phyloP scores from a whole-genome alignment of 2,329 filamentous ascomycete species.

The Aspergillus tubingensis region DNA sequence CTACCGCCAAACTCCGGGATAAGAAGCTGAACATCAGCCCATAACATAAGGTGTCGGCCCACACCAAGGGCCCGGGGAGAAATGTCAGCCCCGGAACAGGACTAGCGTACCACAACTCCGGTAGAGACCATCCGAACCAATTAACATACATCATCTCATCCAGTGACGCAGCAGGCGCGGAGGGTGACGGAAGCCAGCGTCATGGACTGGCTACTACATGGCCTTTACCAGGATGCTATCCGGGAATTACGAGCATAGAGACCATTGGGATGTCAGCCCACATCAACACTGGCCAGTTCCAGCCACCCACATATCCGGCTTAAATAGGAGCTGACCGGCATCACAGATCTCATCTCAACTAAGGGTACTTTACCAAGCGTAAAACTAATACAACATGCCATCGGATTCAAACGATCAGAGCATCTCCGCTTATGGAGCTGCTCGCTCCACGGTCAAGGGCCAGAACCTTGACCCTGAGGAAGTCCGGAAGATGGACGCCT shows the following conservation, averaged over 20 bases:
- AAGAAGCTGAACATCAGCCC: no score
- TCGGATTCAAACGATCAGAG: conserved; percentile 38
- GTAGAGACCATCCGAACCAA: neutral
- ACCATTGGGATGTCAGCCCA: neutral
- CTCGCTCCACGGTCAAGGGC: conserved; percentile 65
- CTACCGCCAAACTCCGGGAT: no score
- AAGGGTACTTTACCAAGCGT: neutral
- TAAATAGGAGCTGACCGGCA: neutral
- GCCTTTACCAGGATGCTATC: neutral
- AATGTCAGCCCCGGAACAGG: neutral
- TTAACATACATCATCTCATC: neutral
- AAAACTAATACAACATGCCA: neutral
- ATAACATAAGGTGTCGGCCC: no score
- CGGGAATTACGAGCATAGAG: neutral
- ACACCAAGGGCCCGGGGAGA: neutral
- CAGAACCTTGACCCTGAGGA: conserved; percentile 66
- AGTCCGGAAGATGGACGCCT: conserved; percentile 68
- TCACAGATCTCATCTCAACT: neutral
- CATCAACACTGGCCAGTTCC: neutral
- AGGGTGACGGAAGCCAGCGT: neutral
- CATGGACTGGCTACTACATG: neutral
- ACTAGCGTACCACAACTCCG: neutral
- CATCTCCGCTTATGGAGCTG: conserved; percentile 65
- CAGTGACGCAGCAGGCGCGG: neutral
- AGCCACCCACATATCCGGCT: neutral